phyloP scores from a whole-genome alignment of 2,329 filamentous ascomycete genomes.

The Penicillium rolfsii region DNA sequence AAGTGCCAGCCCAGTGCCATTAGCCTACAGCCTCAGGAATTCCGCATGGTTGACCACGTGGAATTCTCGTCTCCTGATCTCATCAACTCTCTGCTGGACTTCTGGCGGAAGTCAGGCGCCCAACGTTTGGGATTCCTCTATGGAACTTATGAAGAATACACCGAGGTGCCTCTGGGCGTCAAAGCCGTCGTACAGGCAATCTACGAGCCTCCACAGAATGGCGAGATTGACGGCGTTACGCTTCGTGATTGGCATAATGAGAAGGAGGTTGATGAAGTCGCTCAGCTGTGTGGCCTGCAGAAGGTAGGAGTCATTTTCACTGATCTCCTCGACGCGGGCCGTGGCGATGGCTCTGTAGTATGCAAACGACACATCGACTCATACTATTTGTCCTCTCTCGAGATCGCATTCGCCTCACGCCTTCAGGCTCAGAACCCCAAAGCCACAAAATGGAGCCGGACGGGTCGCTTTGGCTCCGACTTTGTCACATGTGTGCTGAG shows the following conservation, averaged over 20 bases:
- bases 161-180: conserved; percentile 87
- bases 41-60: conserved; percentile 97
- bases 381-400: conserved; percentile 89
- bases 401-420: conserved; percentile 85
- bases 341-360: conserved; percentile 79
- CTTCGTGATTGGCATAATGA: conserved; percentile 84
- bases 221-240: conserved; percentile 86
- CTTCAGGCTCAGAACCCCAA: conserved; percentile 88
- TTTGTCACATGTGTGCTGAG: conserved; percentile 96
- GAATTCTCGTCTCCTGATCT: conserved; percentile 86
- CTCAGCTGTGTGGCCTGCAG: conserved; percentile 80
- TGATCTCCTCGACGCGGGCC: conserved; percentile 80
- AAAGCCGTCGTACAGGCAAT: conserved; percentile 97
- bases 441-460: conserved; percentile 94
- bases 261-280: conserved; percentile 77
- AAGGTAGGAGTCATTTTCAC: conserved; percentile 94
- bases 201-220: conserved; percentile 90
- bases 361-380: conserved; percentile 97
- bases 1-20: conserved; percentile 98
- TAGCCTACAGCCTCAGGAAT: conserved; percentile 88
- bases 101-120: conserved; percentile 82
- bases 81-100: conserved; percentile 86
- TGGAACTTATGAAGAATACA: conserved; percentile 86
- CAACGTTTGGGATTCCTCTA: conserved; percentile 91
- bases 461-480: conserved; percentile 88